Percentiles rank a stretch among this genome's conserved stretches.
Evolutionary conservation across 106 monocot genomes (phyloP).

Genomic region (Chionographis japonica): DNA sequence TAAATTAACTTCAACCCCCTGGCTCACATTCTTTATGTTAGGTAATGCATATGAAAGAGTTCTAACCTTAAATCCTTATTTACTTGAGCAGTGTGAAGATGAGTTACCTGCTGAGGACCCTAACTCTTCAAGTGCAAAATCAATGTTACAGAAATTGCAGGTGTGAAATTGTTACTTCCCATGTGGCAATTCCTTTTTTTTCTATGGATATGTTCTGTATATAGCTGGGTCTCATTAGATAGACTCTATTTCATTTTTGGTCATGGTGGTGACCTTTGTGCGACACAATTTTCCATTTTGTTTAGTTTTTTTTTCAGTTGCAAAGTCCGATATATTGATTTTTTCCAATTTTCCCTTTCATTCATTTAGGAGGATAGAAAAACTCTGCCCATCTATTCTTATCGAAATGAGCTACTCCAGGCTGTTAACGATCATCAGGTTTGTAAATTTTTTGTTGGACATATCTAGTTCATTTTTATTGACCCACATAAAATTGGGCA

Average conservation of each 20-base stretch:
- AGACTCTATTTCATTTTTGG: not conserved
- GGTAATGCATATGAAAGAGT: not conserved
- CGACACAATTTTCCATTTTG: not conserved
- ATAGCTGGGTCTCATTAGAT: not conserved
- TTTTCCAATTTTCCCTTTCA: not conserved
- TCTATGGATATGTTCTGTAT: not conserved
- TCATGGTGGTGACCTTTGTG: not conserved
- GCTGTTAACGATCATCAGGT: constrained; percentile 86
- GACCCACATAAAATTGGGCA: no score
- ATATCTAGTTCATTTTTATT: not conserved
- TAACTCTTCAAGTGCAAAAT: constrained; percentile 46
- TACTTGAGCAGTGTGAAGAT: constrained; percentile 49
- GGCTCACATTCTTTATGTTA: not conserved
- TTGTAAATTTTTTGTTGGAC: not conserved
- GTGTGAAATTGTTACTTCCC: constrained; percentile 15
- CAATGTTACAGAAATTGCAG: constrained; percentile 54
- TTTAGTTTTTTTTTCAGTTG: constrained; percentile 1
- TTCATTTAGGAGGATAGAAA: constrained; percentile 71
- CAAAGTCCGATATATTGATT: not conserved
- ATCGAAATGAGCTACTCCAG: constrained; percentile 73
- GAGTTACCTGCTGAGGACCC: constrained; percentile 24
- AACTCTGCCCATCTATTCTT: constrained; percentile 80
- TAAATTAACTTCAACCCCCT: constrained; percentile 6
- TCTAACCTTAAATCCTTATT: constrained; percentile 2
- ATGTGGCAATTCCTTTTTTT: not conserved